Evolutionary conservation across 225 moss, liverwort and hornwort genomes (phyloP), one percentile per base, ranked within the genome.

Genomic region (Antitrichia curtipendula): DNA sequence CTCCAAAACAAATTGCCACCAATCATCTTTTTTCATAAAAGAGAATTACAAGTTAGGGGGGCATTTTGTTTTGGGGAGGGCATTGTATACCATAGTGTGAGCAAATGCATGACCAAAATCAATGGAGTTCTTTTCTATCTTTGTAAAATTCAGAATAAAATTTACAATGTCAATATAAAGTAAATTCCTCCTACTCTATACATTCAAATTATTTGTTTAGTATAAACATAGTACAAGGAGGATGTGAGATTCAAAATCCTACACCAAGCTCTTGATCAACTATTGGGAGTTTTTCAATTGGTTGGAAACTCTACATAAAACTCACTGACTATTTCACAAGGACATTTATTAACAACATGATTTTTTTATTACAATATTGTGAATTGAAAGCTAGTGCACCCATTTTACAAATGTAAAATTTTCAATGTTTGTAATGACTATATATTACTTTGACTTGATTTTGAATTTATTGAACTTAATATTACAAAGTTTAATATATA

Each of bases 11-110:
- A 18, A 10, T 0, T 31, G 2, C 17, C 3, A 10, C 3, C 6
- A 1, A 2, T 72, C 6, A 0, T 9, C 4, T 31, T 47, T 31
- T 45, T 2, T 7, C 7, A 73, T 29, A 19, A 2, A 31, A 47
- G 19, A 7, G 1, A 73, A 18, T 19, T 29, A 29, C 2, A 47
- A 73, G 11, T 31, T 31, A 18, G 11, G 1, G 1, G 11, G 11
- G 45, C 19, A 29, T 0, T 7, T 8, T 0, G 0, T 47, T 73
- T 73, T 2, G 19, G 0, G 0, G 10, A 19, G 9, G 45, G 18
- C 4, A 47, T 31, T 29, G 4, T 12, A 47, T 49, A 49, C 7
- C 27, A 8, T 49, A 49, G 11, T 43, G 10, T 49, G 0, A 47
- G 0, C 31, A 4, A 47, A 73, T 49, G 31, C 6, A 18, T 19